These are phyloP conservation scores for Fusarium nelsonii DNA, from an alignment of 2,329 filamentous ascomycete species.

Conservation along the genomic window DNA sequence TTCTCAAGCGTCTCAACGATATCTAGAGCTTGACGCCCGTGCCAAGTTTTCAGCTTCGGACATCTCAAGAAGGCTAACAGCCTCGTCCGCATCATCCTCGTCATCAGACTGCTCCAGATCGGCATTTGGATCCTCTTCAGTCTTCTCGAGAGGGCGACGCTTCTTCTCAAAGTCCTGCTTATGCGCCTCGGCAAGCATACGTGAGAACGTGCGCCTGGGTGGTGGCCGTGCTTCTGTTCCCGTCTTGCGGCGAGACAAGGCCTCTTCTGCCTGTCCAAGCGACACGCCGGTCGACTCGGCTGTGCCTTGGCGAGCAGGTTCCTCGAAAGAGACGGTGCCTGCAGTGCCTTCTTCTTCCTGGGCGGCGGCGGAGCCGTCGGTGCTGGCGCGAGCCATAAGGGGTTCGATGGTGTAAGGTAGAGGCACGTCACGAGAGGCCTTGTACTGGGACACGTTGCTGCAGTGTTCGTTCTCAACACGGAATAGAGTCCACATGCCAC, in stretches of 20 bases:
- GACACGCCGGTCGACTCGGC: slow-evolving; percentile 40
- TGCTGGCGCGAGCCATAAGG: slow-evolving; percentile 58
- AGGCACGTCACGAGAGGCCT: slow-evolving; percentile 87
- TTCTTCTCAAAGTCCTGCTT: slow-evolving; percentile 92
- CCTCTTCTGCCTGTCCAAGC: slow-evolving; percentile 36
- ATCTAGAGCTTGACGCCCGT: slow-evolving; percentile 37
- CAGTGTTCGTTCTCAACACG: slow-evolving; percentile 99
- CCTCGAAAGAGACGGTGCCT: slow-evolving; percentile 11
- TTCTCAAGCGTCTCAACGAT: slow-evolving; percentile 1
- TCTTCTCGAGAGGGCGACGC: slow-evolving; percentile 56
- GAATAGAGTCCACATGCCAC: slow-evolving; percentile 92
- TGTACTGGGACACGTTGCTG: slow-evolving; percentile 89
- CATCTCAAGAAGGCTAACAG: slow-evolving; percentile 47
- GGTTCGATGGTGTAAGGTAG: slow-evolving; percentile 79
- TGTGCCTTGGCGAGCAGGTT: slow-evolving; percentile 30
- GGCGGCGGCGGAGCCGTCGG: slow-evolving; percentile 47
- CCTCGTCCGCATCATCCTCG: slow-evolving; percentile 50
- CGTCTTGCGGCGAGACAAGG: slow-evolving; percentile 50
- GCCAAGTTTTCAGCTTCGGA: slow-evolving; percentile 45
- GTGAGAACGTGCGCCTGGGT: slow-evolving; percentile 57
- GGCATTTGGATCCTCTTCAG: slow-evolving; percentile 39
- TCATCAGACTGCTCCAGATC: slow-evolving; percentile 52
- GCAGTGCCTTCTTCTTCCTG: slow-evolving; percentile 6
- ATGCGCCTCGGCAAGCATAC: slow-evolving; percentile 85
- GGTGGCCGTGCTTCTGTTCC: slow-evolving; percentile 50